A percentile compares a stretch with the other conserved stretches of the same genome.
These are phyloP conservation scores for Cladophialophora chaetospira DNA, from an alignment of 2,329 filamentous ascomycete species.

Conservation along the genomic window DNA sequence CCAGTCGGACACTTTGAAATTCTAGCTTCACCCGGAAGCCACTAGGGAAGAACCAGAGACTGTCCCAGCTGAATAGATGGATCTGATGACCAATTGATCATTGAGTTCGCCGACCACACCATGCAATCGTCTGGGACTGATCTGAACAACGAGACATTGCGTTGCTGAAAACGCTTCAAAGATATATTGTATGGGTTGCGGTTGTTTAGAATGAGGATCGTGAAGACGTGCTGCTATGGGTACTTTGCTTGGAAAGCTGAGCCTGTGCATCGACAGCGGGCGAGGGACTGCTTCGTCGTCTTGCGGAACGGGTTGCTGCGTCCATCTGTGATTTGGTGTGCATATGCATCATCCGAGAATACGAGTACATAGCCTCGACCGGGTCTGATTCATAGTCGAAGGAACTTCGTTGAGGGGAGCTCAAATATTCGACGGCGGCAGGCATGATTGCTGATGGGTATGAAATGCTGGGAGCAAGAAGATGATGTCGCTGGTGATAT, in stretches of 20 bases:
- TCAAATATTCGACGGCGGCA: slow-evolving; percentile 32
- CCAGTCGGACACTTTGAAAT: too few species aligned
- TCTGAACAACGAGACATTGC: too few species aligned
- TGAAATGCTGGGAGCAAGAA: not conserved
- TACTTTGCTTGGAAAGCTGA: slow-evolving; percentile 17
- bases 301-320: slow-evolving; percentile 51
- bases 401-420: slow-evolving; percentile 11
- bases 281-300: slow-evolving; percentile 38
- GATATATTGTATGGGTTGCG: not conserved
- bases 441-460: slow-evolving; percentile 23
- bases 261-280: slow-evolving; percentile 25
- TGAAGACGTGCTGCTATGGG: slow-evolving; percentile 29
- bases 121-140: too few species aligned
- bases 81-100: not conserved
- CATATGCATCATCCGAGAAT: slow-evolving; percentile 63
- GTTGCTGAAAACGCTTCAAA: slow-evolving; percentile 5
- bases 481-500: too few species aligned
- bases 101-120: not conserved
- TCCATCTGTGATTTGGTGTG: slow-evolving; percentile 70
- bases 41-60: too few species aligned
- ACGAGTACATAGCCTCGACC: slow-evolving; percentile 40
- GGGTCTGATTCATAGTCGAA: slow-evolving; percentile 32
- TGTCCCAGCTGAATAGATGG: too few species aligned
- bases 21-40: too few species aligned
- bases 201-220: slow-evolving; percentile 27